These are phyloP conservation scores for Scedosporium boydii DNA, from an alignment of 2,329 filamentous ascomycete genomes.

Conservation along the genomic window DNA sequence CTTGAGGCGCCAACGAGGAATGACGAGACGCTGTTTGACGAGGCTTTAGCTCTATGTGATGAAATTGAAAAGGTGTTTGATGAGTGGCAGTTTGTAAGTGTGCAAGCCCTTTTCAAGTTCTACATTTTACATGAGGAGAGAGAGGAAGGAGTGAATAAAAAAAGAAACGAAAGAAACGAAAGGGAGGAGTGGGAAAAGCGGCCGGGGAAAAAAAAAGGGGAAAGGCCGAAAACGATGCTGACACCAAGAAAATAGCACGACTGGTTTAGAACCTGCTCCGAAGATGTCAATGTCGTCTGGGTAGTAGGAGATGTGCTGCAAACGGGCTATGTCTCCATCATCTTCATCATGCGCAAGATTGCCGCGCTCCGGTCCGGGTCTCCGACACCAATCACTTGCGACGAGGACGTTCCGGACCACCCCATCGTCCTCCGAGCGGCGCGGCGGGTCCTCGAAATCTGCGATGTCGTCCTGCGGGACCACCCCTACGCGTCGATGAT, in stretches of 20 bases:
- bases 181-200: background rate
- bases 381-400: background rate
- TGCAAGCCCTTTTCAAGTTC: background rate
- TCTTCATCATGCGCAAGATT: slow-evolving; percentile 24
- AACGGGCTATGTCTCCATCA: slow-evolving; percentile 19
- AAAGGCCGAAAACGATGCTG: background rate
- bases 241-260: slow-evolving; percentile 11
- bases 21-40: slow-evolving; percentile 13
- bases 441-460: background rate
- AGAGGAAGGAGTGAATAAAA: too few relatives aligned
- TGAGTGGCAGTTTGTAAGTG: slow-evolving; percentile 19
- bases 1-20: slow-evolving; percentile 14
- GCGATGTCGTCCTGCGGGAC: background rate
- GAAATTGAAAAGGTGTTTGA: slow-evolving; percentile 17
- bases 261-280: slow-evolving; percentile 13
- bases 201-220: too few relatives aligned
- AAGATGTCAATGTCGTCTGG: slow-evolving; percentile 17
- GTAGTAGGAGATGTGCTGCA: slow-evolving; percentile 18
- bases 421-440: background rate
- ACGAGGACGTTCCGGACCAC: background rate
- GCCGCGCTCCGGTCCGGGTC: background rate
- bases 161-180: too few relatives aligned
- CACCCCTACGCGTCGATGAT: background rate
- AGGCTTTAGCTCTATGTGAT: slow-evolving; percentile 17
- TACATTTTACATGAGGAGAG: too few relatives aligned